Evolutionary conservation across 192 early-diverging fungal species (phyloP).

Genomic region (Podila clonocystis): DNA sequence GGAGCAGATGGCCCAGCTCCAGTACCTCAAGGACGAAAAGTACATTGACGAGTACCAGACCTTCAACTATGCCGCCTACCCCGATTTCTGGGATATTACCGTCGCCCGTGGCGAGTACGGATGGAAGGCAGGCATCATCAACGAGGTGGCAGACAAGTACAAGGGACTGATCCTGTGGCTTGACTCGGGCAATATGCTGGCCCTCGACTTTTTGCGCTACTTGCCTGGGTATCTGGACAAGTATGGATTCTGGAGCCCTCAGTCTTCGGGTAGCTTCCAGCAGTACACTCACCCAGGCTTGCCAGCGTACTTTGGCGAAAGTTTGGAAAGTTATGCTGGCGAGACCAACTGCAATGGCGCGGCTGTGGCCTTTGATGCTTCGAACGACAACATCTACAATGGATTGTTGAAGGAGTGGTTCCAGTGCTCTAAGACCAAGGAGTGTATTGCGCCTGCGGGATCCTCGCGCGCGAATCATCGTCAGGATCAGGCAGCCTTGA

Average conservation of each 20-base stretch:
- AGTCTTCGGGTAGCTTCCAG: constrained; percentile 38
- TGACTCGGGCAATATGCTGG: constrained; percentile 59
- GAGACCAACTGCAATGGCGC: constrained; percentile 65
- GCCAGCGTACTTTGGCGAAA: constrained; percentile 52
- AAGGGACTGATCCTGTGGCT: constrained; percentile 59
- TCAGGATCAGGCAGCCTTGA: constrained; percentile 65
- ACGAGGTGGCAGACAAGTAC: constrained; percentile 55
- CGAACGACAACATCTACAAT: constrained; percentile 48
- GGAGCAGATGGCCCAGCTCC: constrained; percentile 49
- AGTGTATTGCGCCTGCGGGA: constrained; percentile 63
- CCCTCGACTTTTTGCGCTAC: constrained; percentile 56
- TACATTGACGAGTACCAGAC: constrained; percentile 55
- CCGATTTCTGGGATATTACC: constrained; percentile 61
- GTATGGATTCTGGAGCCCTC: constrained; percentile 63
- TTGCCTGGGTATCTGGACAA: constrained; percentile 50
- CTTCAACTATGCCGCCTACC: constrained; percentile 58
- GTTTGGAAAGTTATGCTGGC: constrained; percentile 34
- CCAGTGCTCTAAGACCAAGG: constrained; percentile 51
- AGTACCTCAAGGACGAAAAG: constrained; percentile 53
- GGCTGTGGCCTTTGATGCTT: constrained; percentile 58
- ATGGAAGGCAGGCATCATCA: constrained; percentile 65
- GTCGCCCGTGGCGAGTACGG: constrained; percentile 62
- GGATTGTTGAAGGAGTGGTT: constrained; percentile 56
- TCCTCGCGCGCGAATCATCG: constrained; percentile 62
- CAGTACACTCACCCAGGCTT: constrained; percentile 61